These are phyloP conservation scores for Solanum aculeatissimum DNA, from an alignment of 305 asterid genomes.

Conservation along the genomic window DNA sequence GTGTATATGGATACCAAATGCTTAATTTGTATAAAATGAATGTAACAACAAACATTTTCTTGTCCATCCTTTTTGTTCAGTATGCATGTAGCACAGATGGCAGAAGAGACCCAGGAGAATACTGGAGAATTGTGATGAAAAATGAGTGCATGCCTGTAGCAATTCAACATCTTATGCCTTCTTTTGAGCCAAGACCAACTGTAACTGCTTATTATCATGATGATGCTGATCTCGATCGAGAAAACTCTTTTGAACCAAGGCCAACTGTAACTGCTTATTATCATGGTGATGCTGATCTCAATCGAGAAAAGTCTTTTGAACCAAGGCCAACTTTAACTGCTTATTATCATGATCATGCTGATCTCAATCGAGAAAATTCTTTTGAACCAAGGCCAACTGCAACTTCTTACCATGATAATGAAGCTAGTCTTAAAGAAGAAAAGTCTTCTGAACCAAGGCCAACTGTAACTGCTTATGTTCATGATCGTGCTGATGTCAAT, in stretches of 20 bases:
- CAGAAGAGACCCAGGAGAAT: conserved; percentile 16
- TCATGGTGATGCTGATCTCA: not conserved
- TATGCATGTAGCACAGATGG: conserved; percentile 1
- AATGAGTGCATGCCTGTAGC: conserved; percentile 10
- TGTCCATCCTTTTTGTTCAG: conserved; percentile 1
- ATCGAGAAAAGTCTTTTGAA: not conserved
- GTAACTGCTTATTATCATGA: not conserved
- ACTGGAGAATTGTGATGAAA: conserved; percentile 6
- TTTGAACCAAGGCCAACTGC: not conserved
- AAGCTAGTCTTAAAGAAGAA: not conserved
- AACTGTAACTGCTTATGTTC: not conserved
- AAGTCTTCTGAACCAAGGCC: not conserved
- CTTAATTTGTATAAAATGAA: not conserved
- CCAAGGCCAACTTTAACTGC: not conserved
- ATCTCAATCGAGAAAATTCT: not conserved
- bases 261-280: not conserved
- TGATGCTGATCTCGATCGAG: not conserved
- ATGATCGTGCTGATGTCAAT: not conserved
- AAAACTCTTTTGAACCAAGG: not conserved
- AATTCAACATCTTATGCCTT: not conserved
- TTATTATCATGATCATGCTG: not conserved
- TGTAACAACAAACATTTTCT: not conserved
- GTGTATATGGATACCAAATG: not conserved
- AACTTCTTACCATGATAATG: not conserved
- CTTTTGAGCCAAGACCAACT: not conserved